phyloP scores from a whole-genome alignment of 2,329 filamentous ascomycete genomes.

The Aspergillus transmontanensis region DNA sequence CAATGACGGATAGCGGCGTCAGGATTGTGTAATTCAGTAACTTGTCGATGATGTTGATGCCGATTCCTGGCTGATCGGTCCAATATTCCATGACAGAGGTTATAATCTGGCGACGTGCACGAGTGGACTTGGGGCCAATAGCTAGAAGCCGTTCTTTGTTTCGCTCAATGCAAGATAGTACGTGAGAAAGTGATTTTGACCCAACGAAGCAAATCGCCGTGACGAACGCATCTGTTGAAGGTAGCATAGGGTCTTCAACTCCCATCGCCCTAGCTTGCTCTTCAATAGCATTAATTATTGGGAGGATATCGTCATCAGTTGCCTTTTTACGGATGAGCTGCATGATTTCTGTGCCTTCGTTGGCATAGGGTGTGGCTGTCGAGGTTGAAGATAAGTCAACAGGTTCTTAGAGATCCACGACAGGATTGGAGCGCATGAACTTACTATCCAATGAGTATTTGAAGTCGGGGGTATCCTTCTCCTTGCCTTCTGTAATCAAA shows the following conservation, averaged over 20 bases:
- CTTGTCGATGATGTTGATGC: slow-evolving; percentile 92
- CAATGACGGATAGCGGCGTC: slow-evolving; percentile 78
- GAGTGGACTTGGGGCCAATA: slow-evolving; percentile 72
- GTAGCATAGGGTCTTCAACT: slow-evolving; percentile 72
- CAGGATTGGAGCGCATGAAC: slow-evolving; percentile 32
- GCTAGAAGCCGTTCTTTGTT: slow-evolving; percentile 86
- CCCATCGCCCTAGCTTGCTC: slow-evolving; percentile 71
- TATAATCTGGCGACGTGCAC: slow-evolving; percentile 84
- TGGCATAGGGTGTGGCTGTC: slow-evolving; percentile 75
- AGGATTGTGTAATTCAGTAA: slow-evolving; percentile 96
- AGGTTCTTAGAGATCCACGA: not conserved
- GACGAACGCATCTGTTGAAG: slow-evolving; percentile 91
- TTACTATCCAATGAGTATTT: slow-evolving; percentile 79
- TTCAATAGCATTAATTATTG: slow-evolving; percentile 78
- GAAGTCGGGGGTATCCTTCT: slow-evolving; percentile 94
- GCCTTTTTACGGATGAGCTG: slow-evolving; percentile 81
- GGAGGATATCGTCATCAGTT: slow-evolving; percentile 81
- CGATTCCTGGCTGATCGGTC: slow-evolving; percentile 87
- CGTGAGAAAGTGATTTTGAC: slow-evolving; percentile 93
- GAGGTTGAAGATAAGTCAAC: not conserved
- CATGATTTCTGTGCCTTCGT: slow-evolving; percentile 81
- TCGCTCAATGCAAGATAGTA: slow-evolving; percentile 92
- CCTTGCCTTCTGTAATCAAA: slow-evolving; percentile 82
- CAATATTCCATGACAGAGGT: slow-evolving; percentile 90
- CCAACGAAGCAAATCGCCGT: slow-evolving; percentile 92